Evolutionary conservation across 139 green algal genomes (phyloP).

Genomic region (Picochlorum sp.): DNA sequence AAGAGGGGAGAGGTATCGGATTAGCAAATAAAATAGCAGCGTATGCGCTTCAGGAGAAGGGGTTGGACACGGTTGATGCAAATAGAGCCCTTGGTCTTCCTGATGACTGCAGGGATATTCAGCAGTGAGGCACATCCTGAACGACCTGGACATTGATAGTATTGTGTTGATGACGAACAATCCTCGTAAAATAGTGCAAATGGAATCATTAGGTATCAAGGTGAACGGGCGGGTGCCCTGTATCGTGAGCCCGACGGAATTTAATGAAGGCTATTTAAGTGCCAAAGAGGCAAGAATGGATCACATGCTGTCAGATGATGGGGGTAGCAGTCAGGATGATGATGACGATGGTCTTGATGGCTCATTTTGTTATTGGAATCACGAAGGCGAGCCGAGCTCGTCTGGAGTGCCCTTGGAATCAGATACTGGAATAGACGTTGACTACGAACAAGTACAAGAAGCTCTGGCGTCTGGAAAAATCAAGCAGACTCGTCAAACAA

Average conservation of each 20-base stretch:
- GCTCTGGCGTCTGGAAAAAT: neutral
- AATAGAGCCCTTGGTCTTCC: conserved; percentile 85
- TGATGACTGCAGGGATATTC: conserved; percentile 91
- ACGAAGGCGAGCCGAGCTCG: conserved; percentile 47
- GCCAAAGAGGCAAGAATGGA: conserved; percentile 42
- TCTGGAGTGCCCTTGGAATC: conserved; percentile 24
- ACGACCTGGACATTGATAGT: conserved; percentile 62
- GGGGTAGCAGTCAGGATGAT: neutral
- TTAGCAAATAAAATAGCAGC: conserved; percentile 97
- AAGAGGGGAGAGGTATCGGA: conserved; percentile 89
- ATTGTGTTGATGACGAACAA: conserved; percentile 91
- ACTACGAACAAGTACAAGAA: neutral
- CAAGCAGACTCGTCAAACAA: neutral
- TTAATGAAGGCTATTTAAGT: conserved; percentile 54
- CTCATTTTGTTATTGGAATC: conserved; percentile 48
- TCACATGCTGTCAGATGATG: conserved; percentile 23
- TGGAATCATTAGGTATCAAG: conserved; percentile 57
- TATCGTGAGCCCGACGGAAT: conserved; percentile 61
- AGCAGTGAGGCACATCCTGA: conserved; percentile 80
- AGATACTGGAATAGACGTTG: neutral
- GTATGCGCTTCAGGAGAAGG: conserved; percentile 83
- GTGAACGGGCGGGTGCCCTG: conserved; percentile 75
- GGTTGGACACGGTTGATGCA: conserved; percentile 90
- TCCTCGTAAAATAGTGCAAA: conserved; percentile 75
- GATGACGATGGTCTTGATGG: conserved; percentile 23